A percentile compares a stretch with the other conserved stretches of the same genome.
phyloP scores from a whole-genome alignment of 164 flowering plant species.

The Vitis amurensis region DNA sequence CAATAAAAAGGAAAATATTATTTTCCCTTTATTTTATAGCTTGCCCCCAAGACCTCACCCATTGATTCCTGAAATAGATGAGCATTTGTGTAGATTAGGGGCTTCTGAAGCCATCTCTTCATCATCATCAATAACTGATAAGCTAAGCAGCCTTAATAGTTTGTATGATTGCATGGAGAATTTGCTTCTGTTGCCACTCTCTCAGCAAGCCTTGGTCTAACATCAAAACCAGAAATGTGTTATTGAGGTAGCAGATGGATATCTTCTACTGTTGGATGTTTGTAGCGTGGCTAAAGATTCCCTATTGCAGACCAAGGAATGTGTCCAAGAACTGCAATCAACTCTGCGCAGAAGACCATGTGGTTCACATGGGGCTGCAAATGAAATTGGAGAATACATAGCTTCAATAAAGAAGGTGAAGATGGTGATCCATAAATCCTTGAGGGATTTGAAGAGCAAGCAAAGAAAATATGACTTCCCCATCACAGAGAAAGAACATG shows the following conservation, averaged over 20 bases:
- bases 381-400: conserved; percentile 11
- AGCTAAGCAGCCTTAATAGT: conserved; percentile 24
- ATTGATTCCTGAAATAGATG: conserved; percentile 8
- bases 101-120: conserved; percentile 17
- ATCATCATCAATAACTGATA: conserved; percentile 18
- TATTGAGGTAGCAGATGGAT: conserved; percentile 30
- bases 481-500: background rate
- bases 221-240: conserved; percentile 5
- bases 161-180: conserved; percentile 27
- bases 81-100: conserved; percentile 22
- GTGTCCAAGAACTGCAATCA: conserved; percentile 20
- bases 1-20: too few species aligned
- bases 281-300: conserved; percentile 15
- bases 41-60: conserved; percentile 31
- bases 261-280: conserved; percentile 25
- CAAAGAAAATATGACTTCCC: too few species aligned
- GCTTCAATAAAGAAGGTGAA: conserved; percentile 16
- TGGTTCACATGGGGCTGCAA: background rate
- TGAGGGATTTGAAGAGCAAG: too few species aligned
- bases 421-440: background rate
- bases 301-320: conserved; percentile 16
- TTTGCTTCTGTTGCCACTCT: conserved; percentile 27
- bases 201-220: conserved; percentile 23
- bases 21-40: too few species aligned
- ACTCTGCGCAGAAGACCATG: conserved; percentile 14